These are phyloP conservation scores for Vigna hirtella DNA, from an alignment of 306 rosid species.

Conservation along the genomic window DNA sequence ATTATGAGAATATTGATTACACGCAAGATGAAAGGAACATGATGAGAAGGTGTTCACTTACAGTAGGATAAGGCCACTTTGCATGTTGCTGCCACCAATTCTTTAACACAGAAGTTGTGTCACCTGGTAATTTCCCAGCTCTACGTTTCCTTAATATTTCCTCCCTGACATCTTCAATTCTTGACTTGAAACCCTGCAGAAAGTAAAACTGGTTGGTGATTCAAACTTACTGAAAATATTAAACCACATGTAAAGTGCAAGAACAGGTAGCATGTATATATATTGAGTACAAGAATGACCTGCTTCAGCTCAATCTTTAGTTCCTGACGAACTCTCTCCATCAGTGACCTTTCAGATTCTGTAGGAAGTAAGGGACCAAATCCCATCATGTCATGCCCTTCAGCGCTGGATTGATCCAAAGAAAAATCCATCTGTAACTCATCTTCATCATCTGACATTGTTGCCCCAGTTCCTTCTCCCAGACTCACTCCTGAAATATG, in stretches of 20 bases:
- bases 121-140: constrained; percentile 97
- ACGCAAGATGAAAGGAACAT: not conserved
- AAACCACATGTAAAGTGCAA: not conserved
- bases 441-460: constrained; percentile 98
- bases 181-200: constrained; percentile 90
- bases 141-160: constrained; percentile 96
- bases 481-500: constrained; percentile 73
- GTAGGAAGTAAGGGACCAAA: constrained; percentile 94
- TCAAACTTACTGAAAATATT: not conserved
- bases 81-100: constrained; percentile 99
- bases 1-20: not conserved
- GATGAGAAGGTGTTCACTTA: constrained; percentile 47
- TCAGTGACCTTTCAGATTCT: constrained; percentile 91
- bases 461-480: constrained; percentile 93
- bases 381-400: constrained; percentile 92
- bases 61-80: constrained; percentile 99
- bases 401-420: constrained; percentile 73
- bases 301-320: constrained; percentile 96
- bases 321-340: constrained; percentile 98
- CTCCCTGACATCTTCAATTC: constrained; percentile 97
- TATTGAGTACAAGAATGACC: constrained; percentile 53
- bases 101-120: constrained; percentile 93
- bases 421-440: constrained; percentile 82
- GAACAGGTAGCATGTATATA: not conserved
- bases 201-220: constrained; percentile 11